Conservation (phyloP, 305 asterid genomes). For the Solanum hybrid region DNA sequence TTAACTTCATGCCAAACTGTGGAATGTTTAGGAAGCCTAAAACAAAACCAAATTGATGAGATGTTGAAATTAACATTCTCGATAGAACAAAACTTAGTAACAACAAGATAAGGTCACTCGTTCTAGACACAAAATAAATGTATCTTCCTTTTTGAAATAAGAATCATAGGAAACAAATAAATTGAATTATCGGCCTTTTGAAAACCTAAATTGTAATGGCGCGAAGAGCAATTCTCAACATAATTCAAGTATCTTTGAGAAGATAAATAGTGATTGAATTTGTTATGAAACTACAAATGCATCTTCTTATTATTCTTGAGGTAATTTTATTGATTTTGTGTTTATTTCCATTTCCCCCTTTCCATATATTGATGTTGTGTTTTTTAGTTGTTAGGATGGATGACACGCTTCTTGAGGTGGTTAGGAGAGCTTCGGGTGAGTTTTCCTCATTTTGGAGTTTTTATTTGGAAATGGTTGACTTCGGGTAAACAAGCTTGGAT, state of each 20-base stretch:
- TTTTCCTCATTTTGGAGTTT: not conserved
- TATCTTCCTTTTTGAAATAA: not conserved
- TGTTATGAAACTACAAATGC: not conserved
- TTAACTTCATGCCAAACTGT: not conserved
- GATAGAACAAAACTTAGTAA: not conserved
- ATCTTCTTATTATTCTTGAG: not conserved
- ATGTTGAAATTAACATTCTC: not conserved
- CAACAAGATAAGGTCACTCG: not conserved
- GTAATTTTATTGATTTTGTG: not conserved
- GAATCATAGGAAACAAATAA: not conserved
- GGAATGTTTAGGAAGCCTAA: not conserved
- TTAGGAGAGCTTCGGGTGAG: not conserved
- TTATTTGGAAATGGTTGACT: not conserved
- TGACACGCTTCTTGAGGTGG: not conserved
- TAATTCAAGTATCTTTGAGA: no score
- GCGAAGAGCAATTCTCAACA: not conserved
- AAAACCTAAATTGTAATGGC: not conserved
- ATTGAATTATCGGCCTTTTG: not conserved
- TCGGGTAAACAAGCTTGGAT: not conserved
- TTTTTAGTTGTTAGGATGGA: not conserved
- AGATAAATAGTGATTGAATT: no score
- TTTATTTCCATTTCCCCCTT: not conserved
- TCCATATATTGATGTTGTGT: not conserved
- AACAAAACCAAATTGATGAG: not conserved
- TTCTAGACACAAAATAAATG: not conserved